Conservation (phyloP, 2,329 filamentous ascomycete genomes). For the Bisporella sp. region DNA sequence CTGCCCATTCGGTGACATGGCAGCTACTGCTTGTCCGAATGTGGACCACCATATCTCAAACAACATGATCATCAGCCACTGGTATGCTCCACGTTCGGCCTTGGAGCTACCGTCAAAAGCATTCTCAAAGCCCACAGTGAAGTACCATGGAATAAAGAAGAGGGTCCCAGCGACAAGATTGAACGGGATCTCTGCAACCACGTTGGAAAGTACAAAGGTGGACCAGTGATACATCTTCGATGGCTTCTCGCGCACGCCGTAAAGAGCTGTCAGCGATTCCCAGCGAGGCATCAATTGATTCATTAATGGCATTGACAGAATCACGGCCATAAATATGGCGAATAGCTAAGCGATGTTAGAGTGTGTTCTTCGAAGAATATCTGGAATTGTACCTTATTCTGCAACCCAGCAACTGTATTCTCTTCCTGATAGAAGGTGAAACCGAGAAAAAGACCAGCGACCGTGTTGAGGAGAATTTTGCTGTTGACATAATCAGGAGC, state of each 20-base stretch:
- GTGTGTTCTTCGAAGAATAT: no score
- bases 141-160: slow-evolving; percentile 70
- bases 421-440: slow-evolving; percentile 58
- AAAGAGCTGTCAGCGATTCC: slow-evolving; percentile 59
- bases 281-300: slow-evolving; percentile 67
- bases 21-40: slow-evolving; percentile 73
- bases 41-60: slow-evolving; percentile 82
- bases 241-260: slow-evolving; percentile 43
- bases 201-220: slow-evolving; percentile 32
- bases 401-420: slow-evolving; percentile 56
- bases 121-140: slow-evolving; percentile 53
- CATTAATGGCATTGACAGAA: slow-evolving; percentile 59
- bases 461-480: slow-evolving; percentile 52
- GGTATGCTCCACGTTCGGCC: slow-evolving; percentile 73
- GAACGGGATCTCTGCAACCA: slow-evolving; percentile 80
- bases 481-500: slow-evolving; percentile 70
- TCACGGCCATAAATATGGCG: slow-evolving; percentile 63
- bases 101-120: no score
- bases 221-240: slow-evolving; percentile 30
- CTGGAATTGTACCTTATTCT: slow-evolving; percentile 68
- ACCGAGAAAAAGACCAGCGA: slow-evolving; percentile 51
- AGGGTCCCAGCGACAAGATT: slow-evolving; percentile 67
- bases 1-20: slow-evolving; percentile 68
- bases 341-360: no score
- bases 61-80: slow-evolving; percentile 60